phyloP scores from a whole-genome alignment of 2,329 filamentous ascomycete genomes.

The Coleophoma cylindrospora region DNA sequence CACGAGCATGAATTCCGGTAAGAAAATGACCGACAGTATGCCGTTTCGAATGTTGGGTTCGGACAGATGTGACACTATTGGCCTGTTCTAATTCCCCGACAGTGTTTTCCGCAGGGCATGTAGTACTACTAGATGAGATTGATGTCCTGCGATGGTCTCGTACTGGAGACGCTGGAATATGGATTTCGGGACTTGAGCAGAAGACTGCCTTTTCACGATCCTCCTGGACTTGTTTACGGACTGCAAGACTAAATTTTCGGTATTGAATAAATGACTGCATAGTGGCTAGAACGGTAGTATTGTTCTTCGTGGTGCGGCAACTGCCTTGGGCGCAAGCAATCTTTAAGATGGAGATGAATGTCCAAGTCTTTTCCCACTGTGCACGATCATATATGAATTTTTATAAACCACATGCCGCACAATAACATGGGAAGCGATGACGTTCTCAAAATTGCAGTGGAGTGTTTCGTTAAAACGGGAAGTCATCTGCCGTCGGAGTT shows the following conservation, averaged over 20 bases:
- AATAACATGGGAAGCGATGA: too few species aligned
- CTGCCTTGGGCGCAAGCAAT: background rate
- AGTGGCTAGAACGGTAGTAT: background rate
- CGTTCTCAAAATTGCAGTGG: background rate
- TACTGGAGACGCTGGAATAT: background rate
- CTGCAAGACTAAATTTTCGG: background rate
- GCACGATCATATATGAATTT: background rate
- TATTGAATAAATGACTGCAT: slow-evolving; percentile 2
- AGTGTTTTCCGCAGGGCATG: background rate
- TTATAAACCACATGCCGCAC: background rate
- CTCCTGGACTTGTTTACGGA: background rate
- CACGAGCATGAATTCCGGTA: slow-evolving; percentile 4
- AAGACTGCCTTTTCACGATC: background rate
- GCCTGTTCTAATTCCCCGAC: background rate
- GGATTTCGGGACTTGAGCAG: background rate
- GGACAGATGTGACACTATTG: background rate
- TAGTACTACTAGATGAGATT: background rate
- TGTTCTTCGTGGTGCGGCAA: background rate
- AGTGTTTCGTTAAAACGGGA: background rate
- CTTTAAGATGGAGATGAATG: background rate
- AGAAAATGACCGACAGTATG: slow-evolving; percentile 3
- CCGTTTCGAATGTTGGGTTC: slow-evolving; percentile 3
- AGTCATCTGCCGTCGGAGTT: background rate
- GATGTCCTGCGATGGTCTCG: background rate
- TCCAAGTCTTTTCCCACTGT: background rate